Conservation (phyloP, 1,139 yeast species). For the Pichia sp. region DNA sequence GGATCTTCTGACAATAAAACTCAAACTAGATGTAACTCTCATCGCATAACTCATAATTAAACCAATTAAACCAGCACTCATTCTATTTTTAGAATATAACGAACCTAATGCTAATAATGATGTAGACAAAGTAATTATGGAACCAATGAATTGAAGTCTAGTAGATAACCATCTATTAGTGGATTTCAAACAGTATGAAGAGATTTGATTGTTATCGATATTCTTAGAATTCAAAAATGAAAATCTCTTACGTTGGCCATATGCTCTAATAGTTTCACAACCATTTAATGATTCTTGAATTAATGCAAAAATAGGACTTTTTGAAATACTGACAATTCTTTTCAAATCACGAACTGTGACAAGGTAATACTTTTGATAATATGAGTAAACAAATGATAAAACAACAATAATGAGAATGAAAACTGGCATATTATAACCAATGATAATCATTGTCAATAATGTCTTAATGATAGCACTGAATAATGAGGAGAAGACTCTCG, state of each 20-base stretch:
- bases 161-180: conserved; percentile 73
- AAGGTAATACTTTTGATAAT: conserved; percentile 53
- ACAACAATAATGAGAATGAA: conserved; percentile 43
- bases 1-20: conserved; percentile 60
- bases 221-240: conserved; percentile 44
- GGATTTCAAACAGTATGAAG: conserved; percentile 63
- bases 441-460: conserved; percentile 47
- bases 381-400: conserved; percentile 45
- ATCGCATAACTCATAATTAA: conserved; percentile 71
- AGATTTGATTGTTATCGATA: conserved; percentile 46
- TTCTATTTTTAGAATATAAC: conserved; percentile 44
- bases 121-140: conserved; percentile 59
- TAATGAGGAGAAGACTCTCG: conserved; percentile 45
- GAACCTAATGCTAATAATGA: conserved; percentile 52
- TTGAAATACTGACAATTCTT: conserved; percentile 48
- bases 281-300: conserved; percentile 63
- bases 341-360: conserved; percentile 56
- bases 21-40: conserved; percentile 58
- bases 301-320: conserved; percentile 64
- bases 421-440: conserved; percentile 50
- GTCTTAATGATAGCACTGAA: conserved; percentile 44
- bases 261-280: conserved; percentile 59
- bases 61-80: conserved; percentile 71
- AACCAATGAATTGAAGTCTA: conserved; percentile 67
- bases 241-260: conserved; percentile 46